Evolutionary conservation across 257 asterid genomes (phyloP), one percentile per base, ranked within the genome.

Genomic region (Paraleonurus japonicus): DNA sequence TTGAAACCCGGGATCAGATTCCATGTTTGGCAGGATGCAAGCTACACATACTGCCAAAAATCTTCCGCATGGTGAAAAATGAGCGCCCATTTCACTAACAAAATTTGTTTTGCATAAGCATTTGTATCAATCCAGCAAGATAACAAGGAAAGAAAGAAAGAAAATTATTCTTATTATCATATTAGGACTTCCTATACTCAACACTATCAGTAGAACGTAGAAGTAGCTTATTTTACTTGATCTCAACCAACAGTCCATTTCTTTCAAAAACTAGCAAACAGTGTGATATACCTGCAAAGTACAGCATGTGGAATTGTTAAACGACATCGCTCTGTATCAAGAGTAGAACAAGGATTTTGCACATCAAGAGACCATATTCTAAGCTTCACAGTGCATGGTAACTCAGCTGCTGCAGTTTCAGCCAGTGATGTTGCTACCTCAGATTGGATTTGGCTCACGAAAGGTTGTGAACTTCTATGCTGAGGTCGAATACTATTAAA

Each of bases 381-480:
- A 65, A 95, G 97, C 85, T 89, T 88, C 79, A 92, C 99, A 4
- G 98, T 94, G 84, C 99, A 94, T 65, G 99, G 99, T 69, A 94
- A 81, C 84, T 94, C 99, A 9, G 99, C 86, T 47, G 99, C 90
- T 10, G 98, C 95, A 45, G 96, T 96, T 43, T 96, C 98, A 69
- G 99, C 90, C 71, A 95, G 81, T 19, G 99, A 89, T 16, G 95
- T 78, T 45, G 96, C 95, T 45, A 92, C 89, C 84, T 94, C 98
- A 11, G 96, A 81, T 71, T 89, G 99, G 62, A 84, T 85, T 82
- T 83, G 96, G 77, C 84, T 83, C 85, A 87, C 72, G 69, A 84
- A 76, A 76, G 93, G 87, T 63, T 85, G 94, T 48, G 89, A 62
- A 75, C 76, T 79, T 54, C 73, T 74, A 76, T 82, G 92, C 80